Conservation (phyloP, 2,329 filamentous ascomycete species). For the Raffaelea ambrosiae region DNA sequence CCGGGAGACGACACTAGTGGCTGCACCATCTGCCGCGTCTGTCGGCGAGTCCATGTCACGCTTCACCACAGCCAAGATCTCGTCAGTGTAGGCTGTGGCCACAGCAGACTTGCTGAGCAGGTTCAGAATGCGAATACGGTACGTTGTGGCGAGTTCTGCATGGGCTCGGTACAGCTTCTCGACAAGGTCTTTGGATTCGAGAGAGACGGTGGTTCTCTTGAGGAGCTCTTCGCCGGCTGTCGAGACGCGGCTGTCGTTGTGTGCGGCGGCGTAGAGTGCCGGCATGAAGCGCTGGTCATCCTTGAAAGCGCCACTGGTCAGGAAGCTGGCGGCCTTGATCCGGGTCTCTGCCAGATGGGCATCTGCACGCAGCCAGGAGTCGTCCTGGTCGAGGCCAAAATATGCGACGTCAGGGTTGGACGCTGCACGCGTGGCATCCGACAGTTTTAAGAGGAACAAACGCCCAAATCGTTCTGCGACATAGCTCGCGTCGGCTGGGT, state of each 20-base stretch:
- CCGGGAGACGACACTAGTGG: constrained; percentile 25
- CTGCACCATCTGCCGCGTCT: neutral
- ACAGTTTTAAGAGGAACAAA: constrained; percentile 53
- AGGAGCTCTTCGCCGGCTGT: constrained; percentile 83
- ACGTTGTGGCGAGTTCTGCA: constrained; percentile 58
- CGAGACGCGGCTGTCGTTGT: constrained; percentile 70
- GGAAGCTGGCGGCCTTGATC: constrained; percentile 57
- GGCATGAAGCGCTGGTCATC: constrained; percentile 79
- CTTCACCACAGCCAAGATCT: constrained; percentile 63
- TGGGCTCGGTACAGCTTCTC: constrained; percentile 65
- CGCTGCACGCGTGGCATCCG: neutral
- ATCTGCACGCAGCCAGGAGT: constrained; percentile 54
- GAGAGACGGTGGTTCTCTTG: constrained; percentile 66
- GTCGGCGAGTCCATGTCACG: constrained; percentile 41
- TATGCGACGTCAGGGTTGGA: constrained; percentile 52
- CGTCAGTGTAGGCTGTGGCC: constrained; percentile 60
- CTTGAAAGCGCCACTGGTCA: constrained; percentile 78
- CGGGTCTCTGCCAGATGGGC: constrained; percentile 64
- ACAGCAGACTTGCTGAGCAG: constrained; percentile 68
- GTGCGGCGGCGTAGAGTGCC: constrained; percentile 73
- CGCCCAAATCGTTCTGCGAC: constrained; percentile 69
- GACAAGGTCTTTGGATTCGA: constrained; percentile 61
- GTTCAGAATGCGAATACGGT: constrained; percentile 68
- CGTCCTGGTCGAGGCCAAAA: constrained; percentile 57
- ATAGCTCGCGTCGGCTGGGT: constrained; percentile 61